Evolutionary conservation across 2,329 filamentous ascomycete species (phyloP), one percentile per base, ranked within the genome.

Genomic region (Fusarium vanettenii): DNA sequence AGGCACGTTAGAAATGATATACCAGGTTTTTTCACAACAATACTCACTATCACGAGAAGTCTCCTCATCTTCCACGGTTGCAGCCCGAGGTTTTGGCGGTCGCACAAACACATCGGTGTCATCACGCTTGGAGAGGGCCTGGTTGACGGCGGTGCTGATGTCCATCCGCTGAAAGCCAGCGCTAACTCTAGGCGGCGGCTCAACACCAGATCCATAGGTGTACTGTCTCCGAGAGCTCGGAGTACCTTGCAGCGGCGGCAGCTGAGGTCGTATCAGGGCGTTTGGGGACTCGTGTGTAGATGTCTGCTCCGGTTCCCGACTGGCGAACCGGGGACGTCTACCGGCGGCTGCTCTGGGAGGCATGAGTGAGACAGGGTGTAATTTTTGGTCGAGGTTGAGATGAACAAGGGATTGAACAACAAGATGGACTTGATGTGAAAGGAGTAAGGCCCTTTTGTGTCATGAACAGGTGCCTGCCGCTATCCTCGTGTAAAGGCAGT

Each of bases 161-260:
- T 79, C 75, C 69, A 78, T 73, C 20, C 73, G 66, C 27, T 77
- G 76, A 7, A 71, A 31, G 76, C 80, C 64, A 70, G 69, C 62
- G 56, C 67, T 70, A 39, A 69, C 59, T 69, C 78, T 71, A 39
- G 79, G 79, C 20, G 74, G 72, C 3, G 83, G 83, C 60, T 85
- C 83, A 33, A 72, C 79, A n/a, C 66, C 81, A 37, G 83, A 81
- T 37, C 83, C 83, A 73, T 85, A 85, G 1, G 82, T 79, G 66
- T 84, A 84, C 69, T 84, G 82, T 43, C 82, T 78, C 33, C 82
- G 78, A 13, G 81, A 78, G 52, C 81, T 83, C 6, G 83, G 82
- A 0, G 83, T 84, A 5, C 81, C 83, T 39, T 69, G 55, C 6
- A 82, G 66, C 5, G 59, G 20, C 1, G 80, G 79, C 14, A 80